Conservation (phyloP, 192 early-diverging fungal genomes). For the Coemansia sp. region DNA sequence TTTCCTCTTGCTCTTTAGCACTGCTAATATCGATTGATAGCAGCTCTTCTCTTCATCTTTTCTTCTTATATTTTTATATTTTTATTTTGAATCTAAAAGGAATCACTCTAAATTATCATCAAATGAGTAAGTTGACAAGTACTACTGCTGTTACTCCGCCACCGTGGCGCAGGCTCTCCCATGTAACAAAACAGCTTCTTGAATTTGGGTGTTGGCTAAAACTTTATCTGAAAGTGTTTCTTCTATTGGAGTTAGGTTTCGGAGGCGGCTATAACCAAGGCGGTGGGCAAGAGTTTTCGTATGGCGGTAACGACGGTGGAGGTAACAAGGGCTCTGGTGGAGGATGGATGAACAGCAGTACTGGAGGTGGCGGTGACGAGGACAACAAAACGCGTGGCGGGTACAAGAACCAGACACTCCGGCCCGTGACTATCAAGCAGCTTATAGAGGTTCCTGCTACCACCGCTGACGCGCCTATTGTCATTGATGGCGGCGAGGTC, state of each 20-base stretch:
- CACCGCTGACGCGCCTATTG: conserved; percentile 64
- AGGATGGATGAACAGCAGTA: conserved; percentile 33
- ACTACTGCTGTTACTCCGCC: background rate
- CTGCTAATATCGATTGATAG: background rate
- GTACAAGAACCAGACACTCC: conserved; percentile 65
- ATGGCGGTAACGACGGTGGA: conserved; percentile 15
- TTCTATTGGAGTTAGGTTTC: conserved; percentile 20
- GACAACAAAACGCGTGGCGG: conserved; percentile 53
- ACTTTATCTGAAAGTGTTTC: background rate
- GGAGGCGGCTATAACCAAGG: conserved; percentile 28
- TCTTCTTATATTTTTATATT: conserved; percentile 1
- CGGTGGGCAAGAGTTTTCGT: conserved; percentile 32
- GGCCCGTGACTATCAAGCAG: conserved; percentile 86
- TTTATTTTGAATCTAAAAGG: background rate
- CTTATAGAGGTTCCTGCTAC: conserved; percentile 57
- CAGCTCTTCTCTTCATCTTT: background rate
- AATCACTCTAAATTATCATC: background rate
- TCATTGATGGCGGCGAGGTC: conserved; percentile 72
- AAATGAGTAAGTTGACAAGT: conserved; percentile 21
- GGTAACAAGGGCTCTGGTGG: conserved; percentile 28
- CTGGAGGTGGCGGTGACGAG: conserved; percentile 40
- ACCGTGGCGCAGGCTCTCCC: background rate
- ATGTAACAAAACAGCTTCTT: background rate
- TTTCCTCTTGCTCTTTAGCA: background rate
- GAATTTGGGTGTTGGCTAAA: background rate